A percentile compares a stretch with the other conserved stretches of the same genome.
These are phyloP conservation scores for Thraustochytrium striatum DNA, from an alignment of 352 stramenopile genomes.

Conservation along the genomic window DNA sequence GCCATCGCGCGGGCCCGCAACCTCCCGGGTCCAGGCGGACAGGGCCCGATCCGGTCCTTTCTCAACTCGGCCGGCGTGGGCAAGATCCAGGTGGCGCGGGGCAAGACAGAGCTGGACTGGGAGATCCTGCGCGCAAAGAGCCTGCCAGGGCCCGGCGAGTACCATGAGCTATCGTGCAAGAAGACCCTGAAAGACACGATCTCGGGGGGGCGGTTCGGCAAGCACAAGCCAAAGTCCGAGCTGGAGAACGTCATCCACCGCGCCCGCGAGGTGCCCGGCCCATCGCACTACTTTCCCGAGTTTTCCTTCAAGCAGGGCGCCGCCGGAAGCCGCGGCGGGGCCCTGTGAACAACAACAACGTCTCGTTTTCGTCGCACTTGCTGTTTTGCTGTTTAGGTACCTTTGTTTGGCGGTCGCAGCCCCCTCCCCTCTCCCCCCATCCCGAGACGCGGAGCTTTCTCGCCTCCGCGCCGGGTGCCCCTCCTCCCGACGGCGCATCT, in stretches of 20 bases:
- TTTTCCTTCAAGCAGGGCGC: no score
- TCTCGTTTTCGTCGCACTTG: no score
- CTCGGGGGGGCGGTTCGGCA: conserved; percentile 25
- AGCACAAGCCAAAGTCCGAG: conserved; percentile 39
- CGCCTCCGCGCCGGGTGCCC: no score
- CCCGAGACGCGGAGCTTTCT: no score
- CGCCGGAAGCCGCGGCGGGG: no score
- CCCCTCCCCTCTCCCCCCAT: no score
- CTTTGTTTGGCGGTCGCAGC: no score
- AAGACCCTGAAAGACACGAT: not conserved
- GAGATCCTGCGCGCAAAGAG: conserved; percentile 5
- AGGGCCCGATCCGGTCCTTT: not conserved
- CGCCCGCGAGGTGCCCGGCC: conserved; percentile 32
- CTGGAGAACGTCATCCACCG: conserved; percentile 39
- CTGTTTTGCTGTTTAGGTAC: no score
- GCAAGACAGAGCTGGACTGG: conserved; percentile 37
- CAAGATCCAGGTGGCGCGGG: conserved; percentile 3
- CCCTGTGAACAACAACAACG: no score
- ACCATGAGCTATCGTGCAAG: no score
- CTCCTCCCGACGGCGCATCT: no score
- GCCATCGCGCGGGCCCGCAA: conserved; percentile 5
- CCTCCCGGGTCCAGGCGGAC: not conserved
- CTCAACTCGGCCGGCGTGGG: not conserved
- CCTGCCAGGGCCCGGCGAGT: conserved; percentile 25
- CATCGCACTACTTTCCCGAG: conserved; percentile 45